Conservation (phyloP, 805 yeast genomes). For the Kluyveromyces nonfermentans region DNA sequence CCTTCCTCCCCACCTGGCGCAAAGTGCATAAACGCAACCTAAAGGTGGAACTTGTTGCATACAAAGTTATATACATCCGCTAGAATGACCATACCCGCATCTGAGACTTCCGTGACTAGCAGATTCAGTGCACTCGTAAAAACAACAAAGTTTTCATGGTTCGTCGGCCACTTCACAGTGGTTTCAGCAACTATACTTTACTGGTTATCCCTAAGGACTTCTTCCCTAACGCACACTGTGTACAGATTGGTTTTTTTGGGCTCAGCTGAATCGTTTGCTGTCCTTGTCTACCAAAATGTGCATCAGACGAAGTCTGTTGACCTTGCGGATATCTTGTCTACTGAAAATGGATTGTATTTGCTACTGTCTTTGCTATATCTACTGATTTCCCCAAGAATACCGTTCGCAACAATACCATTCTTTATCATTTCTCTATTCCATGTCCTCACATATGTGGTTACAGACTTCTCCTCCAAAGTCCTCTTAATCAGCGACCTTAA, state of each 20-base stretch:
- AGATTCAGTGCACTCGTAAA: constrained; percentile 16
- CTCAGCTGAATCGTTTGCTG: constrained; percentile 63
- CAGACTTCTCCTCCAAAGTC: constrained; percentile 56
- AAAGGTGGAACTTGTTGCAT: too few relatives aligned
- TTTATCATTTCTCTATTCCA: constrained; percentile 75
- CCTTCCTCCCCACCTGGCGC: too few relatives aligned
- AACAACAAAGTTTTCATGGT: constrained; percentile 71
- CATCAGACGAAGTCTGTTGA: constrained; percentile 26
- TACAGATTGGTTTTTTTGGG: constrained; percentile 56
- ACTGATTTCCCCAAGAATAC: constrained; percentile 43
- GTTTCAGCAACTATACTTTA: constrained; percentile 34
- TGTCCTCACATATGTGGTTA: constrained; percentile 58
- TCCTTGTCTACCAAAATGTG: constrained; percentile 58
- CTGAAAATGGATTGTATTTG: constrained; percentile 71
- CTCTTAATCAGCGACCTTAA: constrained; percentile 16
- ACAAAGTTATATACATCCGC: too few relatives aligned
- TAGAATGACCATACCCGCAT: not conserved
- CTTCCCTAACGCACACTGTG: constrained; percentile 28
- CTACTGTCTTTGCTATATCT: constrained; percentile 46
- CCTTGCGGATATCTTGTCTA: constrained; percentile 6
- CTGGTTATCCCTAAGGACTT: constrained; percentile 27
- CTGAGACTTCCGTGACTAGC: not conserved
- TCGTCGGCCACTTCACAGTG: constrained; percentile 47
- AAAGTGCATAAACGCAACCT: too few relatives aligned
- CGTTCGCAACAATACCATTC: constrained; percentile 63